Evolutionary conservation across 176 grass and related monocot genomes (phyloP).

Genomic region (Puccinellia tenuiflora): DNA sequence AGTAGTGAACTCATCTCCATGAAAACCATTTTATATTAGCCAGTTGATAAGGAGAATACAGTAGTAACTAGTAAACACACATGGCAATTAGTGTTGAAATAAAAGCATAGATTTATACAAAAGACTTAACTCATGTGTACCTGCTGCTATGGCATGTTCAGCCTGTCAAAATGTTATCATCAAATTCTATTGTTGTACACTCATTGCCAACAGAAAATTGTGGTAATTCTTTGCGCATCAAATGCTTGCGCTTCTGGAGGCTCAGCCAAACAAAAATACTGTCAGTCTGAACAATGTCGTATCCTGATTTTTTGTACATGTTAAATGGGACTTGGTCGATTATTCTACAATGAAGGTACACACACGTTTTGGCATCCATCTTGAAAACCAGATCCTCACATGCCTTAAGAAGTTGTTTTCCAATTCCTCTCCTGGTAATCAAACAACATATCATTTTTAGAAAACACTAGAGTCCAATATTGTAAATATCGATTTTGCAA

Average conservation of each 20-base stretch:
- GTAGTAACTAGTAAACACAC: neutral
- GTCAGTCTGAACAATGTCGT: conserved; percentile 49
- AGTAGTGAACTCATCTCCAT: neutral
- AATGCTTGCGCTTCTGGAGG: conserved; percentile 70
- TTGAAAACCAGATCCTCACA: conserved; percentile 63
- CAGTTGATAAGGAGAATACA: neutral
- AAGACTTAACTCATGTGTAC: conserved; percentile 34
- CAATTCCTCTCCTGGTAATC: conserved; percentile 56
- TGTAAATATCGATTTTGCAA: neutral
- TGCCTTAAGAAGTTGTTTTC: conserved; percentile 66
- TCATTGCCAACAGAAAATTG: conserved; percentile 20
- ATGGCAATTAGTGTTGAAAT: neutral
- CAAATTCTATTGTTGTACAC: conserved; percentile 3
- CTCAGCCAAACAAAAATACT: conserved; percentile 76
- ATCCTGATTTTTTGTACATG: conserved; percentile 80
- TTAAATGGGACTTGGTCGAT: conserved; percentile 62
- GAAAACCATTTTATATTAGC: neutral
- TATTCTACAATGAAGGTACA: conserved; percentile 87
- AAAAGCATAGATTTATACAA: conserved; percentile 10
- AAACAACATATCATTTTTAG: neutral
- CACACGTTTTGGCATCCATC: conserved; percentile 53
- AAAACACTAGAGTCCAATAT: neutral
- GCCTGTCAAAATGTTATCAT: conserved; percentile 27
- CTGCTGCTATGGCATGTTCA: conserved; percentile 16
- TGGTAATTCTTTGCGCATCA: conserved; percentile 68